phyloP scores from a whole-genome alignment of 1,284 basidiomycete species.

The Xanthoconium separans region DNA sequence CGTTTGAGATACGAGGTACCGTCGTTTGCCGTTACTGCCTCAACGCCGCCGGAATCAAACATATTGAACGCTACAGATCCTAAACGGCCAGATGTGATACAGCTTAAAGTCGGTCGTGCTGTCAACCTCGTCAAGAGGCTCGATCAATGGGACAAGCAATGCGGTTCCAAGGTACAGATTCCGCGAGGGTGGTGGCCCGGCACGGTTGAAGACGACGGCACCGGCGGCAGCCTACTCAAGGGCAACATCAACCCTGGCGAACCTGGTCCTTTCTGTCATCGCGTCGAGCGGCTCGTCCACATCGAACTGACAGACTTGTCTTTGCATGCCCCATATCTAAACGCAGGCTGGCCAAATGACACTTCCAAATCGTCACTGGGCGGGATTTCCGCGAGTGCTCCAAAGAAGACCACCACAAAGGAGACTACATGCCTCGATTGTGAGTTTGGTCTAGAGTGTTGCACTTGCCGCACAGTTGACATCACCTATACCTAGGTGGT shows the following conservation, averaged over 20 bases:
- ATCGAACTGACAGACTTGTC: conserved; percentile 71
- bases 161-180: conserved; percentile 49
- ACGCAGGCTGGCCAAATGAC: conserved; percentile 43
- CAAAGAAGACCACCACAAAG: conserved; percentile 15
- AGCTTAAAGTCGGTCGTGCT: conserved; percentile 54
- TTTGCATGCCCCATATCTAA: conserved; percentile 56
- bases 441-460: conserved; percentile 13
- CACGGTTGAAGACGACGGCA: conserved; percentile 27
- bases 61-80: conserved; percentile 21
- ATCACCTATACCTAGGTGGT: conserved; percentile 42
- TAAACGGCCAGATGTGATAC: conserved; percentile 33
- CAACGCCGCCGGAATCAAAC: not conserved
- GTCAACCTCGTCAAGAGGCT: conserved; percentile 49
- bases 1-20: conserved; percentile 70
- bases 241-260: conserved; percentile 52
- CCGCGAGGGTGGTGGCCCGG: conserved; percentile 54
- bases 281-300: conserved; percentile 69
- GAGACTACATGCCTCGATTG: conserved; percentile 36
- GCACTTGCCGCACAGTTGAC: conserved; percentile 3
- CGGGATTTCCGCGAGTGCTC: not conserved
- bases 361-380: conserved; percentile 1
- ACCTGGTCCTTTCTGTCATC: conserved; percentile 46
- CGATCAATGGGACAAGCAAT: conserved; percentile 74
- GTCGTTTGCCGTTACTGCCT: not conserved
- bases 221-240: conserved; percentile 37